These are phyloP conservation scores for Talaromyces sp. DNA, from an alignment of 2,329 filamentous ascomycete genomes.

Conservation along the genomic window DNA sequence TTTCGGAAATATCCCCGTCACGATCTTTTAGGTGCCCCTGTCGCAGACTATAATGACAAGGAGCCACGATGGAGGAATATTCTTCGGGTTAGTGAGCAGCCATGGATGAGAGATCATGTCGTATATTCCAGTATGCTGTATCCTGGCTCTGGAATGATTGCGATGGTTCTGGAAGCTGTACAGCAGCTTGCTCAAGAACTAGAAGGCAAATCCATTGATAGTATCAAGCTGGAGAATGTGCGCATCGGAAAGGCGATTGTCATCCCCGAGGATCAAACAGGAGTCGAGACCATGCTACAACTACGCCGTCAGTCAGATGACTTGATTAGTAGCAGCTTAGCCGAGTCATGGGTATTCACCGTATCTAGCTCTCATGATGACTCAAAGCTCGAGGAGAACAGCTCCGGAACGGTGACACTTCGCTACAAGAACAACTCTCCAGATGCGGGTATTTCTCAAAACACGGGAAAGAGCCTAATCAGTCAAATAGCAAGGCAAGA, in stretches of 20 bases:
- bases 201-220: conserved; percentile 10
- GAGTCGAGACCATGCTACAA: background rate
- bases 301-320: background rate
- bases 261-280: conserved; percentile 26
- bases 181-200: conserved; percentile 21
- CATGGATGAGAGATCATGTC: conserved; percentile 32
- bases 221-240: conserved; percentile 24
- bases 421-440: background rate
- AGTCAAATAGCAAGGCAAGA: background rate
- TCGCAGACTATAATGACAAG: conserved; percentile 26
- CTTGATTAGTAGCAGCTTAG: background rate
- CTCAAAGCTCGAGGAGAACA: background rate
- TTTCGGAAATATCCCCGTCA: background rate
- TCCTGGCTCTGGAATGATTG: conserved; percentile 28
- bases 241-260: conserved; percentile 28
- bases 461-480: background rate
- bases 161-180: conserved; percentile 30
- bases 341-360: background rate
- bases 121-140: conserved; percentile 22
- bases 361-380: background rate
- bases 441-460: background rate
- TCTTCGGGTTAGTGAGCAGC: conserved; percentile 29
- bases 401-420: conserved; percentile 3
- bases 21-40: conserved; percentile 29
- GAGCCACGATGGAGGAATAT: conserved; percentile 30